phyloP scores from a whole-genome alignment of 2,329 filamentous ascomycete species.

The Acrocalymma vagum region DNA sequence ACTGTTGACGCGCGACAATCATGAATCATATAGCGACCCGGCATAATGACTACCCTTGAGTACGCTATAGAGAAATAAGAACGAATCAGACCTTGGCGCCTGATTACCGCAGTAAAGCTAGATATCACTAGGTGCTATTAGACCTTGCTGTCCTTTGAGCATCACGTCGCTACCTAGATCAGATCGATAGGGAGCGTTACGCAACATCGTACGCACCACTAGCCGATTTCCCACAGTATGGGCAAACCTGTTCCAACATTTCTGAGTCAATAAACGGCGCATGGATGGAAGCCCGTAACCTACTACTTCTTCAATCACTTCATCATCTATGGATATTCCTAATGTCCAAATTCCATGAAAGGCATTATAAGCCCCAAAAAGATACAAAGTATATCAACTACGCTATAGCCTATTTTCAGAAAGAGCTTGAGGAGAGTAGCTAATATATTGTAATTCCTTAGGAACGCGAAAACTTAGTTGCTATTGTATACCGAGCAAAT shows the following conservation, averaged over 20 bases:
- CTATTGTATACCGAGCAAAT: constrained; percentile 9
- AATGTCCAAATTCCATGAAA: constrained; percentile 10
- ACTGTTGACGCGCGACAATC: too few relatives aligned
- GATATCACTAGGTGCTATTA: too few relatives aligned
- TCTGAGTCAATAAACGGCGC: constrained; percentile 9
- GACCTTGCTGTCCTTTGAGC: too few relatives aligned
- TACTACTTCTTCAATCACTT: constrained; percentile 10
- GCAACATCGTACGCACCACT: constrained; percentile 9
- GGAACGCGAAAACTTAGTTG: constrained; percentile 8
- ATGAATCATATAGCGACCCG: too few relatives aligned
- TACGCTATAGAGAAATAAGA: too few relatives aligned
- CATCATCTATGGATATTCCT: constrained; percentile 7
- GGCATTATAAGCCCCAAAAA: too few relatives aligned
- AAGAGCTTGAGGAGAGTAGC: too few relatives aligned
- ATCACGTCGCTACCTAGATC: constrained; percentile 9
- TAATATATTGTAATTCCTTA: constrained; percentile 9
- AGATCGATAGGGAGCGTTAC: constrained; percentile 9
- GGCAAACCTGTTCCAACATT: constrained; percentile 9
- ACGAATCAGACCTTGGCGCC: too few relatives aligned
- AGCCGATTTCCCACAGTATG: constrained; percentile 9
- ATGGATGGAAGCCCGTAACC: constrained; percentile 10
- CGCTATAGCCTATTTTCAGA: too few relatives aligned
- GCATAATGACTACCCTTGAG: too few relatives aligned
- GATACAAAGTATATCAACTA: too few relatives aligned
- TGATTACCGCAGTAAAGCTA: too few relatives aligned